Percentiles rank a stretch among this genome's conserved stretches.
Evolutionary conservation across 768 basidiomycete genomes (phyloP).

Genomic region (Austroboletus eburneus): DNA sequence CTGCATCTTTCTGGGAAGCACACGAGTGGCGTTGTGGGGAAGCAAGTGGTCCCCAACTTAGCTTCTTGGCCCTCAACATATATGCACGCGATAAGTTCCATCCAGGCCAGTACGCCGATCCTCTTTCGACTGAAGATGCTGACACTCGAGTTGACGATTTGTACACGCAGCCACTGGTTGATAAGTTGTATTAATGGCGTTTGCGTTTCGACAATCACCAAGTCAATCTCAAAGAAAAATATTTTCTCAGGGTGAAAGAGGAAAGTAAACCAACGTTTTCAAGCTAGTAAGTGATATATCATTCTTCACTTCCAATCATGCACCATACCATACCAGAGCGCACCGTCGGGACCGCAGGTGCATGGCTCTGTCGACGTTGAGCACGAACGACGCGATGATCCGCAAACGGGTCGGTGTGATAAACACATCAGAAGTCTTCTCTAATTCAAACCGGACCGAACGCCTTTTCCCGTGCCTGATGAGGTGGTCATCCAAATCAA

Average conservation of each 20-base stretch:
- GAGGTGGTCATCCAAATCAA: too few species aligned
- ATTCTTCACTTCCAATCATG: slow-evolving; percentile 31
- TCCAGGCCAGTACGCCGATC: slow-evolving; percentile 35
- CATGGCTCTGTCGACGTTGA: slow-evolving; percentile 43
- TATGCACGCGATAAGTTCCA: slow-evolving; percentile 48
- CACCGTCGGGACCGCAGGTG: slow-evolving; percentile 45
- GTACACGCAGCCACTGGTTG: slow-evolving; percentile 46
- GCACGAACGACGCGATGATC: slow-evolving; percentile 36
- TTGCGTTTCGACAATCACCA: slow-evolving; percentile 40
- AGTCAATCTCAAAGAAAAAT: slow-evolving; percentile 39
- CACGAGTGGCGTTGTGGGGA: slow-evolving; percentile 42
- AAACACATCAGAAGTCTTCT: slow-evolving; percentile 47
- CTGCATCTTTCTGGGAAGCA: slow-evolving; percentile 41
- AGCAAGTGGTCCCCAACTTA: slow-evolving; percentile 34
- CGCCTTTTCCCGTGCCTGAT: too few species aligned
- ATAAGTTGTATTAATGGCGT: slow-evolving; percentile 35
- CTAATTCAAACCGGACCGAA: background rate
- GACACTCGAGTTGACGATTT: slow-evolving; percentile 38
- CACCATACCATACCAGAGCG: slow-evolving; percentile 45
- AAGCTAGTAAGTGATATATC: slow-evolving; percentile 41
- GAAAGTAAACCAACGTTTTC: slow-evolving; percentile 28
- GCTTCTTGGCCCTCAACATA: too few species aligned
- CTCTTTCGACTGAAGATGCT: slow-evolving; percentile 35
- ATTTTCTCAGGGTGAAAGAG: background rate
- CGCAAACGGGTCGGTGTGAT: slow-evolving; percentile 37